phyloP scores from a whole-genome alignment of 1,284 basidiomycete species.

The Naganishia liquefaciens region DNA sequence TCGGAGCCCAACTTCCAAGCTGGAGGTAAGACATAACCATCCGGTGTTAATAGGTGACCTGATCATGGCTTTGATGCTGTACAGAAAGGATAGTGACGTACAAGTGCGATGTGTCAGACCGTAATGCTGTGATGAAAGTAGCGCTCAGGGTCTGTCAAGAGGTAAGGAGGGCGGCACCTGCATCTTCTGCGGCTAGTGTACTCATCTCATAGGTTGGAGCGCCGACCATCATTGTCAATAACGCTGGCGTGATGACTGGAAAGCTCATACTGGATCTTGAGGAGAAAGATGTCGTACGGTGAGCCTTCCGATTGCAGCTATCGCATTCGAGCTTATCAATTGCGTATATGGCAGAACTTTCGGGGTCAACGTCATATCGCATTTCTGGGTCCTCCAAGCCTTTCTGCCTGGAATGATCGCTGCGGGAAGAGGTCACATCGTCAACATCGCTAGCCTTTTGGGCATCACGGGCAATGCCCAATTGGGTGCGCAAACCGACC shows the following conservation, averaged over 20 bases:
- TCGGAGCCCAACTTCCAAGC: constrained; percentile 56
- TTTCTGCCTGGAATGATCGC: constrained; percentile 90
- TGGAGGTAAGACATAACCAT: constrained; percentile 42
- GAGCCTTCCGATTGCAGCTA: constrained; percentile 49
- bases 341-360: constrained; percentile 66
- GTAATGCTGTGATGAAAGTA: constrained; percentile 72
- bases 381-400: constrained; percentile 87
- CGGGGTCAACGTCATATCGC: constrained; percentile 79
- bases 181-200: not conserved
- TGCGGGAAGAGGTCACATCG: constrained; percentile 76
- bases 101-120: constrained; percentile 85
- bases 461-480: constrained; percentile 73
- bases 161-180: constrained; percentile 54
- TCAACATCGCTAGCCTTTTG: constrained; percentile 78
- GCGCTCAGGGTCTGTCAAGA: constrained; percentile 72
- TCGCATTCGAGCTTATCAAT: too few relatives aligned
- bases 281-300: constrained; percentile 78
- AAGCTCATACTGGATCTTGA: constrained; percentile 77
- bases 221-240: constrained; percentile 89
- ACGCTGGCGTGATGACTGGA: constrained; percentile 92
- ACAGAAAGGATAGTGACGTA: constrained; percentile 70
- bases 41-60: too few relatives aligned
- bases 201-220: constrained; percentile 67
- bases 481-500: constrained; percentile 64
- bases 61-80: not conserved